Evolutionary conservation across 306 rosid genomes (phyloP).

Genomic region (Castanospermum australe): DNA sequence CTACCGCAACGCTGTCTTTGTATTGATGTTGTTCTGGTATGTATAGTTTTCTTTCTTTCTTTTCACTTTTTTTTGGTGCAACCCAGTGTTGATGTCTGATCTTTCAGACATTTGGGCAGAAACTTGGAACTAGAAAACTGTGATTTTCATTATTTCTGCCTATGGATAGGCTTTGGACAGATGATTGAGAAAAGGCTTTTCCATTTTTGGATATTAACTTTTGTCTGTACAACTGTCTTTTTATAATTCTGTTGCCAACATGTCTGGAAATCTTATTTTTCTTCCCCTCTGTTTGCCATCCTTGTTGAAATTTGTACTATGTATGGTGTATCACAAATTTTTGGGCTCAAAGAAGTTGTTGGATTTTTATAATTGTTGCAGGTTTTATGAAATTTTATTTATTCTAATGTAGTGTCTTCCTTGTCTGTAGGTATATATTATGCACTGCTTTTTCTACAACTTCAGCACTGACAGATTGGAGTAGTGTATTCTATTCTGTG

Average conservation of each 20-base stretch:
- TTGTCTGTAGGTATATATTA: slow-evolving; percentile 71
- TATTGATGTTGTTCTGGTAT: slow-evolving; percentile 94
- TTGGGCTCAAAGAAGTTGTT: slow-evolving; percentile 15
- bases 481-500: slow-evolving; percentile 94
- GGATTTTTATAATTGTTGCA: slow-evolving; percentile 3
- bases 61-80: not conserved
- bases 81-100: not conserved
- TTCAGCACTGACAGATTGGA: slow-evolving; percentile 96
- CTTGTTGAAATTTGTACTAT: not conserved
- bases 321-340: not conserved
- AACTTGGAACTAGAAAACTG: not conserved
- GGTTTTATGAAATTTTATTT: slow-evolving; percentile 6
- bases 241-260: slow-evolving; percentile 10
- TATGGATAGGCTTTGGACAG: not conserved
- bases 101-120: not conserved
- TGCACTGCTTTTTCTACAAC: slow-evolving; percentile 90
- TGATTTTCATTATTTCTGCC: slow-evolving; percentile 20
- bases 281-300: not conserved
- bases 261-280: slow-evolving; percentile 12
- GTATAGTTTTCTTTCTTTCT: slow-evolving; percentile 25
- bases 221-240: not conserved
- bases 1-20: slow-evolving; percentile 98
- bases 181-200: slow-evolving; percentile 4
- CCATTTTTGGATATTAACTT: not conserved
- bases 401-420: slow-evolving; percentile 28